Evolutionary conservation across 2,329 filamentous ascomycete genomes (phyloP).

Genomic region (Alternaria brassicae): DNA sequence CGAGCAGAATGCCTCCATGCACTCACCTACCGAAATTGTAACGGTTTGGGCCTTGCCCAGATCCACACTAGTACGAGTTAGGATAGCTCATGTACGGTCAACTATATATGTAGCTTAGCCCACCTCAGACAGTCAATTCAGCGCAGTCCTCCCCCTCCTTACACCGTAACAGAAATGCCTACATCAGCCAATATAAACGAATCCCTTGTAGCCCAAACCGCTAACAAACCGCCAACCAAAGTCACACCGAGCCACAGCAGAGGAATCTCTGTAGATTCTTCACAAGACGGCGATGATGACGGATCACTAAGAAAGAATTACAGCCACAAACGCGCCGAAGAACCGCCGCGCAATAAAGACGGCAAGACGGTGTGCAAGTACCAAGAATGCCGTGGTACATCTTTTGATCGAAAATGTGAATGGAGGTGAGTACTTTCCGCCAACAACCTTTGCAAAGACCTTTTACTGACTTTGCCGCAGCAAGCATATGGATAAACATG

Average conservation of each 20-base stretch:
- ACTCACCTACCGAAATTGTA: conserved; percentile 42
- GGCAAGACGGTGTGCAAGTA: conserved; percentile 78
- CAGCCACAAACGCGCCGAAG: conserved; percentile 52
- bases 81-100: too few relatives aligned
- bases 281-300: conserved; percentile 39
- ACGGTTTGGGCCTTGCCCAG: too few relatives aligned
- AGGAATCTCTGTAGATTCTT: conserved; percentile 39
- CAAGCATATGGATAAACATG: conserved; percentile 99
- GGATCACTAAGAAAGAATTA: conserved; percentile 46
- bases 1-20: conserved; percentile 40
- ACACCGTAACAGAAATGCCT: too few relatives aligned
- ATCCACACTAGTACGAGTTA: too few relatives aligned
- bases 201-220: conserved; percentile 38
- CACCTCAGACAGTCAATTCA: too few relatives aligned
- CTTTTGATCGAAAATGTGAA: conserved; percentile 85
- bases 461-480: conserved; percentile 58
- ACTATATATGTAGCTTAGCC: too few relatives aligned
- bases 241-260: conserved; percentile 25
- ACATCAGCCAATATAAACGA: conserved; percentile 45
- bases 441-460: too few relatives aligned
- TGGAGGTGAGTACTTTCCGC: conserved; percentile 76
- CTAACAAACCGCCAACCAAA: conserved; percentile 28
- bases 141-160: too few relatives aligned
- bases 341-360: conserved; percentile 68
- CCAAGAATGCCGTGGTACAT: conserved; percentile 70